phyloP scores from a whole-genome alignment of 345 rosid species.

The Conringia planisiliqua region DNA sequence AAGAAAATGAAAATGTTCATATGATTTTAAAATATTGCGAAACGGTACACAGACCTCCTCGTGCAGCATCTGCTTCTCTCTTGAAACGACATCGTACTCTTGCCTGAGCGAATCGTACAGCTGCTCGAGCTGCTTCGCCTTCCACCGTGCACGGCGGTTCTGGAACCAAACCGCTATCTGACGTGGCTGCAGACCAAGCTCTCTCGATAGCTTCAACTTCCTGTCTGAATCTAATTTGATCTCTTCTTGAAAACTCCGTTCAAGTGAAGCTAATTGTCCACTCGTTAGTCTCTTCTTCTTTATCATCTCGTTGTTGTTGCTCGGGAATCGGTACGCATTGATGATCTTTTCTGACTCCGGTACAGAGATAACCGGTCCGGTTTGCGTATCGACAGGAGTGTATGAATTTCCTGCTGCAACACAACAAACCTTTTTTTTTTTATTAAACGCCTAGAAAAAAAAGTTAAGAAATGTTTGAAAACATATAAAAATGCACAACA shows the following conservation, averaged over 20 bases:
- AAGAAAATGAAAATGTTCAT: neutral
- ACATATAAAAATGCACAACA: neutral
- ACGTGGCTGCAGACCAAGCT: conserved; percentile 85
- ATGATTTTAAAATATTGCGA: neutral
- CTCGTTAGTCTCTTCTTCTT: conserved; percentile 75
- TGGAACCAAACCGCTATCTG: conserved; percentile 97
- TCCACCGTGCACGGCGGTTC: conserved; percentile 85
- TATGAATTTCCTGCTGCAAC: conserved; percentile 32
- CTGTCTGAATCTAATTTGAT: conserved; percentile 80
- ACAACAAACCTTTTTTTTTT: neutral
- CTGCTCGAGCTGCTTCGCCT: conserved; percentile 78
- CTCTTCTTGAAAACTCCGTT: conserved; percentile 84
- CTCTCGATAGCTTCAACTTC: conserved; percentile 76
- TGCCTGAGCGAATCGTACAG: conserved; percentile 65
- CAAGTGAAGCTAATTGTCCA: conserved; percentile 75
- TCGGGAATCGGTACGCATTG: conserved; percentile 17
- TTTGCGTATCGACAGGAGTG: conserved; percentile 29
- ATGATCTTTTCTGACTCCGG: conserved; percentile 36
- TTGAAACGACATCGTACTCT: conserved; percentile 60
- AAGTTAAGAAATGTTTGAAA: neutral
- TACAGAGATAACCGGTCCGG: conserved; percentile 37
- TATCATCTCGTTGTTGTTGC: conserved; percentile 37
- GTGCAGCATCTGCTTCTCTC: conserved; percentile 72
- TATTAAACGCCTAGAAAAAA: neutral
- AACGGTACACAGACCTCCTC: conserved; percentile 56